Evolutionary conservation across 805 yeast genomes (phyloP).

Genomic region (Lipomyces yamadae): DNA sequence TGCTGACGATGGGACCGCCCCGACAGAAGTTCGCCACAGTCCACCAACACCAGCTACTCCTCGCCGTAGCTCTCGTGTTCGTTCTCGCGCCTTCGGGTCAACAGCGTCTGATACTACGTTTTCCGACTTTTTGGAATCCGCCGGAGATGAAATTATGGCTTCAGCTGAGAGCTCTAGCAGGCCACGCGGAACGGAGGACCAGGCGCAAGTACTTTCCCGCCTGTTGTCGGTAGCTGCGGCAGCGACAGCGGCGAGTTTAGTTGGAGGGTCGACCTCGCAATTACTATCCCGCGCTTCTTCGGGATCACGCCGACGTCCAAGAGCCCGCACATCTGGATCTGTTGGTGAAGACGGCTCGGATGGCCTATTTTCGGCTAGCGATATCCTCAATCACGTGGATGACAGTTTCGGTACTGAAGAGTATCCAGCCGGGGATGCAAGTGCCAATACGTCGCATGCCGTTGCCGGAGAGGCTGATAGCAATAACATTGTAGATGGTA

Average conservation of each 20-base stretch:
- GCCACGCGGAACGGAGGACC: slow-evolving; percentile 43
- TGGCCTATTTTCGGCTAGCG: slow-evolving; percentile 11
- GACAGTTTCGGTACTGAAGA: slow-evolving; percentile 20
- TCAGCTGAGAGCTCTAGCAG: neutral
- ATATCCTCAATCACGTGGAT: slow-evolving; percentile 9
- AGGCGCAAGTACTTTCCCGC: slow-evolving; percentile 52
- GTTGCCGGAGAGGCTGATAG: slow-evolving; percentile 12
- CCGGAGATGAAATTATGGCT: slow-evolving; percentile 1
- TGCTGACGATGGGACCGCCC: slow-evolving; percentile 10
- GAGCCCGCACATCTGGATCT: neutral
- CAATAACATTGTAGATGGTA: slow-evolving; percentile 45
- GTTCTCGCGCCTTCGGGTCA: slow-evolving; percentile 7
- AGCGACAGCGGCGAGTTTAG: slow-evolving; percentile 51
- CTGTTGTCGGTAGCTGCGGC: slow-evolving; percentile 53
- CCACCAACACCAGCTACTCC: slow-evolving; percentile 1
- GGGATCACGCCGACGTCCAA: slow-evolving; percentile 18
- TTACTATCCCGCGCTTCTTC: slow-evolving; percentile 23
- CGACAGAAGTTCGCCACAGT: slow-evolving; percentile 5
- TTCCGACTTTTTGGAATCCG: slow-evolving; percentile 7
- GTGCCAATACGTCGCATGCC: neutral
- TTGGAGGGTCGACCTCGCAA: slow-evolving; percentile 43
- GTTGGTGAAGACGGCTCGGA: slow-evolving; percentile 29
- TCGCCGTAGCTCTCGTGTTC: slow-evolving; percentile 10
- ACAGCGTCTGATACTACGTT: slow-evolving; percentile 1
- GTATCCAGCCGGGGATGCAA: neutral